A percentile compares a stretch with the other conserved stretches of the same genome.
phyloP scores from a whole-genome alignment of 176 grass and related monocot species.

The bread wheat (Triticum aestivum) region IWGSC_CS_RefSeq_v2.1 NC_057813.1:387721929-387722428 shows the following conservation, averaged over 20 bases:
- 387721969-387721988: background rate
- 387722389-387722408: slow-evolving; percentile 51
- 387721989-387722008: slow-evolving; percentile 52
- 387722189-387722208: slow-evolving; percentile 87
- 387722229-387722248: slow-evolving; percentile 65
- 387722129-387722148: slow-evolving; percentile 83
- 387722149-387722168: slow-evolving; percentile 55
- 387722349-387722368: slow-evolving; percentile 65
- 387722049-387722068: slow-evolving; percentile 82
- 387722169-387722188: slow-evolving; percentile 75
- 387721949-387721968: background rate
- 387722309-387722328: slow-evolving; percentile 90
- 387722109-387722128: slow-evolving; percentile 76
- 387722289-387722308: slow-evolving; percentile 83
- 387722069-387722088: slow-evolving; percentile 84
- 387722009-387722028: slow-evolving; percentile 95
- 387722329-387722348: slow-evolving; percentile 78
- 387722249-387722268: slow-evolving; percentile 70
- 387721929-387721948: background rate
- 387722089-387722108: slow-evolving; percentile 78
- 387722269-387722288: slow-evolving; percentile 70
- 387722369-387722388: slow-evolving; percentile 92
- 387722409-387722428: too few species aligned
- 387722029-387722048: slow-evolving; percentile 92
- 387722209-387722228: slow-evolving; percentile 65